phyloP scores from a whole-genome alignment of 345 rosid species.

The Melastoma malabathricum region DNA sequence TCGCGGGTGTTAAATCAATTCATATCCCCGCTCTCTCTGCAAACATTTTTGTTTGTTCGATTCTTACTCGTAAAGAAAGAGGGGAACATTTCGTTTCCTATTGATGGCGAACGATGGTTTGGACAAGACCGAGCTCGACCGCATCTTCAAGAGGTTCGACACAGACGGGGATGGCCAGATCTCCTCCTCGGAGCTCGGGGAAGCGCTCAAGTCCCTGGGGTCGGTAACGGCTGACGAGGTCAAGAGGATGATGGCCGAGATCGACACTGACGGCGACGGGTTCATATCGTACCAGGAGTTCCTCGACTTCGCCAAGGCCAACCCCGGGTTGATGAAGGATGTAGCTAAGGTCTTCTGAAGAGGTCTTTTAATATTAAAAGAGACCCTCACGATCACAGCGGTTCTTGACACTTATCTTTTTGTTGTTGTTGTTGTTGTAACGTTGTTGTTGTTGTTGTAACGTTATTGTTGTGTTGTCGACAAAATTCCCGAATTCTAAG shows the following conservation, averaged over 20 bases:
- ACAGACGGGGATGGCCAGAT: constrained; percentile 77
- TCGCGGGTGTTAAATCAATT: too few species aligned
- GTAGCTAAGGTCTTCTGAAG: constrained; percentile 67
- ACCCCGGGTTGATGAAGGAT: constrained; percentile 72
- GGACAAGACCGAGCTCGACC: constrained; percentile 42
- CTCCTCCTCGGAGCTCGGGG: constrained; percentile 66
- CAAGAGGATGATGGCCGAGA: constrained; percentile 77
- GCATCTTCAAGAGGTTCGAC: constrained; percentile 69
- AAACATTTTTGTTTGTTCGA: too few species aligned
- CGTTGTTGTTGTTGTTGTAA: too few species aligned
- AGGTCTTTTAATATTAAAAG: not conserved
- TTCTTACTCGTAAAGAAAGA: too few species aligned
- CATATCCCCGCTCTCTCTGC: too few species aligned
- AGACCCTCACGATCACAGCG: not conserved
- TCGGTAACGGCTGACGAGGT: constrained; percentile 48
- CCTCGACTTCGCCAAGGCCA: constrained; percentile 54
- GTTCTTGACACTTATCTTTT: not conserved
- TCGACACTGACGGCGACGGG: constrained; percentile 87
- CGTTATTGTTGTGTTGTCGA: too few species aligned
- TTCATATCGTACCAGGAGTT: constrained; percentile 62
- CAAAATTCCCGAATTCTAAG: too few species aligned
- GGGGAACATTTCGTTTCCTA: too few species aligned
- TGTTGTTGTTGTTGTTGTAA: too few species aligned
- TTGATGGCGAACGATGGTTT: constrained; percentile 40
- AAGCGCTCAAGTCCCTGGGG: constrained; percentile 53